Base-by-base conservation (phyloP, 129 eudicot species). In the Chrysanthemum makinoi region DNA sequence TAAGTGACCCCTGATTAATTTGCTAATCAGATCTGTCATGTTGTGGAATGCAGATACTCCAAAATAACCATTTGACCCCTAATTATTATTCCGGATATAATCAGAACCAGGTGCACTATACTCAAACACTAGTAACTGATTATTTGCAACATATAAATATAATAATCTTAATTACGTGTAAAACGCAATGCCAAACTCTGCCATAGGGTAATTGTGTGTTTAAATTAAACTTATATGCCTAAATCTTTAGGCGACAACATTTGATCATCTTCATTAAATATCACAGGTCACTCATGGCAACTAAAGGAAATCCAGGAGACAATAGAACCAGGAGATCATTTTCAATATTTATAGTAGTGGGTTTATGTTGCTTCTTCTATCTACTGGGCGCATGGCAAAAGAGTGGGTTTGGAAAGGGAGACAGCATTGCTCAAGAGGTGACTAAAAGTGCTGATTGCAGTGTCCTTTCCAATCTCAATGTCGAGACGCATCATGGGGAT, bases 331-430 rank as follows among this genome's bases (percentile, higher is more conserved):
- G 84, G 70, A 74, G 72, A 69, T 81, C 89, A 0, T 58, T 77
- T 55, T 74, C 89, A 2, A 84, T 87, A 28, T 79, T 84, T 55
- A 74, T 87, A 65, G 87, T 82, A 13, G 72, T 81, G 62, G 93
- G 93, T 14, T 69, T 87, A 15, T 87, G 93, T 71, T 76, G 93
- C 65, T 81, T 80, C 80, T 87, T 87, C 70, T 87, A 82, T 64
- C 80, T 87, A 48, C 72, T 87, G 47, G 89, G 89, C 13, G 83
- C 87, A 24, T 87, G 94, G 94, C 89, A 87, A 49, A 83, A 83
- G 62, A 82, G 89, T 16, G 94, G 89, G 18, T 82, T 80, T 62
- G 94, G 89, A 61, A 87, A 87, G 73, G 94, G 94, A 54, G 94
- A 87, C 69, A 80, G 84, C 73, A 87, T 84, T 24, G 94, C 94